A percentile compares a stretch with the other conserved stretches of the same genome.
Evolutionary conservation across 352 stramenopile species (phyloP).

Genomic region (Aphanomyces stellatus): DNA sequence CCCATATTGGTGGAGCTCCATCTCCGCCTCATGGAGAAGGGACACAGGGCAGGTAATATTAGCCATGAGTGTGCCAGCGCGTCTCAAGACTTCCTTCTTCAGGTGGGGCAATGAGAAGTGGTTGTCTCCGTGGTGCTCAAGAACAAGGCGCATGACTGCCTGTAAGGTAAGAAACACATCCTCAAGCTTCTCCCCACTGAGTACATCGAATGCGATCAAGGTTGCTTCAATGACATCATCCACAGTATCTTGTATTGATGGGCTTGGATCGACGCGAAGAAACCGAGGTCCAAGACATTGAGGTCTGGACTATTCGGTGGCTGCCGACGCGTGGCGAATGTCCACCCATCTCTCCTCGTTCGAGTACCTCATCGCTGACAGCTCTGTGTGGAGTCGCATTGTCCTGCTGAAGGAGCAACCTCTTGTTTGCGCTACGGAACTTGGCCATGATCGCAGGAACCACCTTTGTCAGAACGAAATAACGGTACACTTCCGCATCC

Average conservation of each 20-base stretch:
- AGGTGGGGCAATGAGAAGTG: not conserved
- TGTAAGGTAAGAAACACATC: slow-evolving; percentile 18
- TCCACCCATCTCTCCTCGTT: slow-evolving; percentile 14
- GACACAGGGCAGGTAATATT: not conserved
- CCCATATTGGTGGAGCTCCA: not conserved
- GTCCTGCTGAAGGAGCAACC: slow-evolving; percentile 23
- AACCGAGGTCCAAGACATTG: slow-evolving; percentile 28
- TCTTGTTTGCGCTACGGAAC: not conserved
- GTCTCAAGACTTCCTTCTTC: not conserved
- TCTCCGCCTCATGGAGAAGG: not conserved
- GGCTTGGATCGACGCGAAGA: slow-evolving; percentile 24
- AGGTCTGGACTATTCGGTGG: slow-evolving; percentile 25
- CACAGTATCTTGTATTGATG: slow-evolving; percentile 14
- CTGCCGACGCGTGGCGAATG: slow-evolving; percentile 22
- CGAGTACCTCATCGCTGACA: slow-evolving; percentile 19
- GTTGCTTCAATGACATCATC: not conserved
- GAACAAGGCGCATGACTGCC: slow-evolving; percentile 4
- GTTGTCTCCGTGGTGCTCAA: not conserved
- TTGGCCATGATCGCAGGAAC: slow-evolving; percentile 24
- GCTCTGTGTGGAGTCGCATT: slow-evolving; percentile 23
- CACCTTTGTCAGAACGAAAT: slow-evolving; percentile 21
- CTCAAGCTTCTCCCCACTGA: slow-evolving; percentile 1
- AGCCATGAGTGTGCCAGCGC: not conserved
- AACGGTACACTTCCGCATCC: slow-evolving; percentile 21
- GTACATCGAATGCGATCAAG: not conserved